These are phyloP conservation scores for Aspergillus unguis DNA, from an alignment of 2,329 filamentous ascomycete genomes.

Conservation along the genomic window DNA sequence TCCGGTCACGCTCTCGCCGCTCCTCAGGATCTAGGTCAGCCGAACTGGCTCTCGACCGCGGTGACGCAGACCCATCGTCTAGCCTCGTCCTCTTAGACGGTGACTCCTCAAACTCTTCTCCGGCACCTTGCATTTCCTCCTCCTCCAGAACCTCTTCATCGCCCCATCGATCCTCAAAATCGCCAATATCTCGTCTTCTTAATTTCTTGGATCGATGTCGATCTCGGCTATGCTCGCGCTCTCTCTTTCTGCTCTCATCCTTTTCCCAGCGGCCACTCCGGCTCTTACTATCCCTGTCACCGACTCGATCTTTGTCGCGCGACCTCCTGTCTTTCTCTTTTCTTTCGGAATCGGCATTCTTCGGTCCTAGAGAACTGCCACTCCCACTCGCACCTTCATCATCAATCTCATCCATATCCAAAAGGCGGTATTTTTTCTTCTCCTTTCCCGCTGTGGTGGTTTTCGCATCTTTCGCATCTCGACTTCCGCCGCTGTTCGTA, in stretches of 20 bases:
- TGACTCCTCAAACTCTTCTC: constrained; percentile 64
- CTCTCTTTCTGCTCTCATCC: constrained; percentile 27
- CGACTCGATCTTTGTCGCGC: constrained; percentile 2
- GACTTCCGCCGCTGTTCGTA: constrained; percentile 7
- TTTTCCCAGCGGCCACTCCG: constrained; percentile 27
- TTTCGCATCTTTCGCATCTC: constrained; percentile 7
- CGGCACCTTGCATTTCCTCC: constrained; percentile 43
- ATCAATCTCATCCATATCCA: constrained; percentile 54
- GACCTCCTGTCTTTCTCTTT: constrained; percentile 27
- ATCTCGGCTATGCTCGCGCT: constrained; percentile 40
- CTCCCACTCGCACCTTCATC: constrained; percentile 34
- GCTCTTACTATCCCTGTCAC: constrained; percentile 24
- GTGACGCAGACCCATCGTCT: constrained; percentile 50
- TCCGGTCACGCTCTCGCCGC: constrained; percentile 55
- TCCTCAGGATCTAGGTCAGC: constrained; percentile 60
- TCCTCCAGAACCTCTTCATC: constrained; percentile 60
- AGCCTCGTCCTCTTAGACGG: constrained; percentile 68
- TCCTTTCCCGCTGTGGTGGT: constrained; percentile 11
- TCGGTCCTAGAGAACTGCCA: constrained; percentile 26
- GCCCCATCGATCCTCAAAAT: constrained; percentile 77
- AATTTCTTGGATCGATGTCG: constrained; percentile 50
- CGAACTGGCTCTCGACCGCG: constrained; percentile 26
- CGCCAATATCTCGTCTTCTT: constrained; percentile 48
- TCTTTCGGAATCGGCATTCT: constrained; percentile 38
- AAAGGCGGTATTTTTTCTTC: constrained; percentile 50